Base-by-base conservation (phyloP, 2,329 filamentous ascomycete genomes). In the Simplicillium sp. region DNA sequence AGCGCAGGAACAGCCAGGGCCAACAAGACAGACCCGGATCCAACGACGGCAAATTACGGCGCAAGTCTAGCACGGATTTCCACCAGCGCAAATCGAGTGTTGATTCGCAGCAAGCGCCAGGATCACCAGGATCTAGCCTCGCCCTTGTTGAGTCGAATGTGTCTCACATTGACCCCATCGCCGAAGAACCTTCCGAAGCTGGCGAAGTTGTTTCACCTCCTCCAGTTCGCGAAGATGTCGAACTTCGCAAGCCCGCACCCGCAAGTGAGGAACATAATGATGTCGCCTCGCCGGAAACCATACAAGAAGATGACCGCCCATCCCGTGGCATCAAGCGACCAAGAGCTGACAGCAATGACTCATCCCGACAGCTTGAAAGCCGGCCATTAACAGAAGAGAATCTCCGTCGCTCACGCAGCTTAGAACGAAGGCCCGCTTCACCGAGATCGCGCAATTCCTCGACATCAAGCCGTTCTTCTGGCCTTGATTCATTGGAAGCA, bases 401-500 rank as follows among this genome's bases (percentile, higher is more conserved):
- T 15, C 35, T 31, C 9, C 29, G 36, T n/a, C 29, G 34, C 14
- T 41, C 42, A 34, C 38, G 42, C 13, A 38, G 38, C 3, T 13
- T 16, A 13, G 38, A 44, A 33, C 29, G 42, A n/a, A 38, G 28
- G 11, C 29, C 36, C 12, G 34, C 16, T 7, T 44, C 42, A 13
- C 38, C 35, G 9, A 12, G 39, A 17, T 44, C 42, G 3, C 25
- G 42, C 29, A 34, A 20, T 15, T 41, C 42, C 2, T 40, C 42
- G 4, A 38, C 37, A 8, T 44, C 42, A 3, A 44, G 38, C 13
- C 34, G 36, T 6, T 44, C 42, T 4, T 44, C 42, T 11, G 42
- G 38, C 28, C 42, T 44, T 17, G 38, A 39, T 31, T 44, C 42
- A 6, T 33, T 44, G 16, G 42, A 44, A 33, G 42, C 42, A 2